These are phyloP conservation scores for Blastocystis sp. DNA, from an alignment of 352 stramenopile species.

Conservation along the genomic window DNA sequence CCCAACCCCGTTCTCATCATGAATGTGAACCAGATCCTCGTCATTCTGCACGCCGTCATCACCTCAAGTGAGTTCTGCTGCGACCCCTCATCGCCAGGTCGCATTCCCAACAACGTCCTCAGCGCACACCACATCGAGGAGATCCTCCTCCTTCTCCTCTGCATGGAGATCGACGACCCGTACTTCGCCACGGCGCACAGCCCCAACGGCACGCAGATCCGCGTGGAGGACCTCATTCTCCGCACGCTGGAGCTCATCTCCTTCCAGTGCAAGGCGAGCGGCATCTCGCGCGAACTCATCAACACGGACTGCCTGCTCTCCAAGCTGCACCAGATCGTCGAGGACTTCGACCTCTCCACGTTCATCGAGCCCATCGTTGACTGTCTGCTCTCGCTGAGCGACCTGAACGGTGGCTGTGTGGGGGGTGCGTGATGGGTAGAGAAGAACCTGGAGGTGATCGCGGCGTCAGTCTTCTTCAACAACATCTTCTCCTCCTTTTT, in stretches of 20 bases:
- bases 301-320: slow-evolving; percentile 1
- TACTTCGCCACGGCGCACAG: neutral
- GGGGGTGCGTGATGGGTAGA: slow-evolving; percentile 16
- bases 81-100: no score
- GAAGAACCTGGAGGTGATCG: slow-evolving; percentile 30
- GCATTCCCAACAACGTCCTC: neutral
- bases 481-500: neutral
- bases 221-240: neutral
- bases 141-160: slow-evolving; percentile 5
- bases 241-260: neutral
- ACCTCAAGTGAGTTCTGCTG: no score
- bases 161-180: neutral
- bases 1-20: neutral
- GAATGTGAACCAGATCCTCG: neutral
- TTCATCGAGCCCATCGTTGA: slow-evolving; percentile 5
- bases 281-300: slow-evolving; percentile 15
- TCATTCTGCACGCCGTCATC: slow-evolving; percentile 14
- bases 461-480: neutral
- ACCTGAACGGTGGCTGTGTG: slow-evolving; percentile 43
- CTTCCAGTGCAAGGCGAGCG: slow-evolving; percentile 1
- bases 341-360: neutral
- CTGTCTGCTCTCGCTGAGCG: slow-evolving; percentile 13
- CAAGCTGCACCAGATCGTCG: neutral
- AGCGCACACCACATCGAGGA: slow-evolving; percentile 20
- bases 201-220: neutral